phyloP scores from a whole-genome alignment of 805 yeast species.

The Yamadazyma ubonensis region DNA sequence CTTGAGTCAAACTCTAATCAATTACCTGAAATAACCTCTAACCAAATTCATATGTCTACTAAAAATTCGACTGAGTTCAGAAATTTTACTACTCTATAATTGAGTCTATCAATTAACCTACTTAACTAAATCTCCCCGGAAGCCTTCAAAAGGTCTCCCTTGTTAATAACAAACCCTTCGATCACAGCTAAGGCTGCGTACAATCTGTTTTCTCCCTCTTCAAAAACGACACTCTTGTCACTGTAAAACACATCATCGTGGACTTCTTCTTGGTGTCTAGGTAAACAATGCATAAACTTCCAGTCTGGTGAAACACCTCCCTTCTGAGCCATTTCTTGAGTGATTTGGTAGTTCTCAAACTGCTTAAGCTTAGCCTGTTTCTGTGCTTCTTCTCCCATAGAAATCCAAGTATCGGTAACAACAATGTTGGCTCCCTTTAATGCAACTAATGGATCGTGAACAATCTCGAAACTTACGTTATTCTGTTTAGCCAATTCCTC shows the following conservation, averaged over 20 bases:
- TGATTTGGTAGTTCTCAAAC: slow-evolving; percentile 85
- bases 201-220: slow-evolving; percentile 93
- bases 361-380: slow-evolving; percentile 68
- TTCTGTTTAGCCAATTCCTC: slow-evolving; percentile 49
- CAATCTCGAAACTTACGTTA: slow-evolving; percentile 45
- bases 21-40: too few relatives aligned
- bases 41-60: too few relatives aligned
- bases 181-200: slow-evolving; percentile 95
- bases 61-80: too few relatives aligned
- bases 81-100: too few relatives aligned
- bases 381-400: slow-evolving; percentile 96
- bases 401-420: slow-evolving; percentile 95
- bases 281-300: slow-evolving; percentile 97
- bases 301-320: slow-evolving; percentile 64
- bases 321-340: slow-evolving; percentile 54
- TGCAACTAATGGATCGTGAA: slow-evolving; percentile 76
- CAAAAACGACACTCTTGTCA: slow-evolving; percentile 76
- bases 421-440: slow-evolving; percentile 72
- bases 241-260: slow-evolving; percentile 89
- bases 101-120: too few relatives aligned
- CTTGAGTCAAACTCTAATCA: too few relatives aligned
- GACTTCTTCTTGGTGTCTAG: slow-evolving; percentile 94
- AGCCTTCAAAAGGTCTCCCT: slow-evolving; percentile 54
- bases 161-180: slow-evolving; percentile 84
- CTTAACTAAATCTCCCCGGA: slow-evolving; percentile 10